Percentiles rank a stretch among this genome's conserved stretches.
Evolutionary conservation across 106 monocot species (phyloP).

Genomic region (Acorus gramineus): DNA sequence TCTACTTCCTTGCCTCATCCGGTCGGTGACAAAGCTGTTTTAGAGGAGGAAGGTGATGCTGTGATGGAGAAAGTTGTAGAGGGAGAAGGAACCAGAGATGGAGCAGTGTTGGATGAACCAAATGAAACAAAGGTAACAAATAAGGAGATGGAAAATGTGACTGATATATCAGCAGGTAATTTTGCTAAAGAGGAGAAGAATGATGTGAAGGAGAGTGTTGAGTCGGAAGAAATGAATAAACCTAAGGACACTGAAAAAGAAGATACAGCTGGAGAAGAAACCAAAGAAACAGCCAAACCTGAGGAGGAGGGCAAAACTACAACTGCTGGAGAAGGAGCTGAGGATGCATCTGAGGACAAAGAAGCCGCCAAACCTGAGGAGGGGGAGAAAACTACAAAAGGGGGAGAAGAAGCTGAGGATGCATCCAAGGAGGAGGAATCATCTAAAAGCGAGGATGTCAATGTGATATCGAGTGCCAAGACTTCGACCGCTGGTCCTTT

Average conservation of each 20-base stretch:
- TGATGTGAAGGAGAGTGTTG: not conserved
- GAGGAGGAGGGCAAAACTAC: not conserved
- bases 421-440: slow-evolving; percentile 15
- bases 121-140: slow-evolving; percentile 11
- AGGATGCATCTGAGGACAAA: slow-evolving; percentile 11
- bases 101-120: slow-evolving; percentile 4
- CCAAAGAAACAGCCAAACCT: not conserved
- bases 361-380: not conserved
- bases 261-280: slow-evolving; percentile 7
- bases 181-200: slow-evolving; percentile 2
- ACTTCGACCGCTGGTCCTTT: slow-evolving; percentile 20
- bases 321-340: slow-evolving; percentile 10
- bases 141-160: slow-evolving; percentile 7
- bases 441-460: slow-evolving; percentile 8
- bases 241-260: slow-evolving; percentile 1
- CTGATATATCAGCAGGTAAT: not conserved
- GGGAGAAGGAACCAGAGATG: slow-evolving; percentile 6
- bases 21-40: slow-evolving; percentile 5
- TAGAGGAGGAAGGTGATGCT: slow-evolving; percentile 11
- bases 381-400: not conserved
- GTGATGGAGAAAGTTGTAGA: slow-evolving; percentile 9
- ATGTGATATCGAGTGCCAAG: not conserved
- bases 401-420: not conserved
- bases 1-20: slow-evolving; percentile 7
- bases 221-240: not conserved